phyloP scores from a whole-genome alignment of 257 asterid species.

The Henckelia pumila region DNA sequence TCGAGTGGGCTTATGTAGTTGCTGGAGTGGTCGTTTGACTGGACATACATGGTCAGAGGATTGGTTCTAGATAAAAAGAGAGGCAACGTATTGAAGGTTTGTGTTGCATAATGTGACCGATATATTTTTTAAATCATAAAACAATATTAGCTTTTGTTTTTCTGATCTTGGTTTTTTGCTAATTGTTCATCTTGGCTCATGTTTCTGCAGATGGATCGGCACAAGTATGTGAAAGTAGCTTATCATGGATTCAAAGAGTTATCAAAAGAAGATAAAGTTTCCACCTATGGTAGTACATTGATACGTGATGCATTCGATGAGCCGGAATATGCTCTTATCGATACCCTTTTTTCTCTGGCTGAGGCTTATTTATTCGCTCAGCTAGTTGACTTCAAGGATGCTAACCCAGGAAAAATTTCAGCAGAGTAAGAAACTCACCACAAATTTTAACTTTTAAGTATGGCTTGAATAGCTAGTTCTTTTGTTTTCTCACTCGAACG shows the following conservation, averaged over 20 bases:
- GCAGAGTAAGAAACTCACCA: slow-evolving; percentile 68
- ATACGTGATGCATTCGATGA: slow-evolving; percentile 84
- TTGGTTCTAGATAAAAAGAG: slow-evolving; percentile 91
- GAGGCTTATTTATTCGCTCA: slow-evolving; percentile 96
- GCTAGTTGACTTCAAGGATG: slow-evolving; percentile 92
- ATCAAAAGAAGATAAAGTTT: slow-evolving; percentile 88
- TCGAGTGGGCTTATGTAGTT: slow-evolving; percentile 46
- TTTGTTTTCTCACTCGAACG: not conserved
- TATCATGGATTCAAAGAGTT: slow-evolving; percentile 91
- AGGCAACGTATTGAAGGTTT: slow-evolving; percentile 92
- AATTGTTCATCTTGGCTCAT: slow-evolving; percentile 7
- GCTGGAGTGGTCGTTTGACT: slow-evolving; percentile 81
- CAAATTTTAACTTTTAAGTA: not conserved
- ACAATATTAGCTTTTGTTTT: not conserved
- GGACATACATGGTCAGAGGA: slow-evolving; percentile 99
- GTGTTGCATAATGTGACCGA: slow-evolving; percentile 27
- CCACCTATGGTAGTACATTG: slow-evolving; percentile 78
- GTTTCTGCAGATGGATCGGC: slow-evolving; percentile 83
- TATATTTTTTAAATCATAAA: not conserved
- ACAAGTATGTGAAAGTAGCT: slow-evolving; percentile 95
- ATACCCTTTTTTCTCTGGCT: slow-evolving; percentile 93
- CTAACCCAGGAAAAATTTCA: slow-evolving; percentile 77
- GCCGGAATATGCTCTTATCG: slow-evolving; percentile 92
- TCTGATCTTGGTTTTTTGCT: slow-evolving; percentile 12
- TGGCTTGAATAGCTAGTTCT: no score